Conservation (phyloP, 768 basidiomycete species). For the Trametes cingulata region DNA sequence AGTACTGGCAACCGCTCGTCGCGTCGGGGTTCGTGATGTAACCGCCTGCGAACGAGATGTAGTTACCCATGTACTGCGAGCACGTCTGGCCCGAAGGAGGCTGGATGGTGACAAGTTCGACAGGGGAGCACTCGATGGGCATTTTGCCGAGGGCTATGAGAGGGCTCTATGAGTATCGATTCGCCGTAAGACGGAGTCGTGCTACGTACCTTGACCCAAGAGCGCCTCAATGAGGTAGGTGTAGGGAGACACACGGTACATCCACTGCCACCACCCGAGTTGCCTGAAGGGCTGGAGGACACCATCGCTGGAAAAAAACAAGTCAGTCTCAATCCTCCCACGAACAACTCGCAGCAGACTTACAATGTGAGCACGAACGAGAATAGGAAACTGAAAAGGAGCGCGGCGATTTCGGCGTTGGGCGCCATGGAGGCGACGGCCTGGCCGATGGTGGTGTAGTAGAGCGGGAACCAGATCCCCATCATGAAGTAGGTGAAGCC, state of each 20-base stretch:
- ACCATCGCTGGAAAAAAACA: slow-evolving; percentile 40
- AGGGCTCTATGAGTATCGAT: neutral
- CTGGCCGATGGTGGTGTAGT: slow-evolving; percentile 44
- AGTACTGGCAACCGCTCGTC: slow-evolving; percentile 49
- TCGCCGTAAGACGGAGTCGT: neutral
- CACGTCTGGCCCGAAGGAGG: slow-evolving; percentile 51
- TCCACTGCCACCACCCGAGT: slow-evolving; percentile 48
- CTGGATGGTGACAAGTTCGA: slow-evolving; percentile 60
- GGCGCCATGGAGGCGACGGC: slow-evolving; percentile 46
- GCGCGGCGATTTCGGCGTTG: slow-evolving; percentile 41
- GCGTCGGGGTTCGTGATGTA: slow-evolving; percentile 47
- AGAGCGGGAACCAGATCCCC: slow-evolving; percentile 42
- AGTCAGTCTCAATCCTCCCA: neutral
- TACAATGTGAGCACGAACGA: slow-evolving; percentile 46
- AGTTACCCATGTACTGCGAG: slow-evolving; percentile 44
- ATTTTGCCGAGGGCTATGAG: slow-evolving; percentile 50
- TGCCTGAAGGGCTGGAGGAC: slow-evolving; percentile 47
- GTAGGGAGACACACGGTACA: slow-evolving; percentile 38
- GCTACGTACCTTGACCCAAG: slow-evolving; percentile 46
- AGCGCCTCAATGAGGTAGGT: slow-evolving; percentile 43
- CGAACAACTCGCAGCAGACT: slow-evolving; percentile 14
- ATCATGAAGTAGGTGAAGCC: slow-evolving; percentile 43
- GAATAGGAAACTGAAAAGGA: slow-evolving; percentile 41
- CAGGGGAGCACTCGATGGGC: slow-evolving; percentile 53
- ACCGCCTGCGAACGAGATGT: slow-evolving; percentile 44